A percentile compares a stretch with the other conserved stretches of the same genome.
Conservation (phyloP, 208 protist species). For the Acanthamoeba castellanii region DNA sequence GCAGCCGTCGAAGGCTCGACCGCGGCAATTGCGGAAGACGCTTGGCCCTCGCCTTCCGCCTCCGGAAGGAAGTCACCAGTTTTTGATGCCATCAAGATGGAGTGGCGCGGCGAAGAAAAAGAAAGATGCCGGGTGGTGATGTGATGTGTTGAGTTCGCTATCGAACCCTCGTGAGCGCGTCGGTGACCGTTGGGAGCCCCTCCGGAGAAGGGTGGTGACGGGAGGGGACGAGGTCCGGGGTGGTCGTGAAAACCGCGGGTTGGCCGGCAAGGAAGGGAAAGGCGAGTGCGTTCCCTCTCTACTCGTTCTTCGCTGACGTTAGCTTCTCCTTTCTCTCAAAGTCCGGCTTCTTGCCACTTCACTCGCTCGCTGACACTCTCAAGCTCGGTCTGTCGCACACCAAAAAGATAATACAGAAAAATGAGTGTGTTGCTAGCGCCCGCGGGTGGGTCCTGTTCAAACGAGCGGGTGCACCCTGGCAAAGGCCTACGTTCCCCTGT, state of each 20-base stretch:
- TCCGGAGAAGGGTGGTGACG: slow-evolving; percentile 1
- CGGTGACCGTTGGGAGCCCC: not conserved
- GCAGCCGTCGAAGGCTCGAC: not conserved
- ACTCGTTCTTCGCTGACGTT: not conserved
- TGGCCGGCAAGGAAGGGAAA: slow-evolving; percentile 1
- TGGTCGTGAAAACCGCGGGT: not conserved
- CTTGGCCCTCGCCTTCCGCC: not conserved
- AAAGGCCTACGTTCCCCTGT: not conserved
- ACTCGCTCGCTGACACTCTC: not conserved
- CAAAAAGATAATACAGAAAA: slow-evolving; percentile 7
- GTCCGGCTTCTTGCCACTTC: not conserved
- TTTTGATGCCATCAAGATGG: not conserved
- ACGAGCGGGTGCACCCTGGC: not conserved
- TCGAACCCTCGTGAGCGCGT: not conserved
- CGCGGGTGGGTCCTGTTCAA: not conserved
- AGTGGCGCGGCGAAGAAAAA: not conserved
- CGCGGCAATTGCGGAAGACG: not conserved
- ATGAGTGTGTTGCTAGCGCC: not conserved
- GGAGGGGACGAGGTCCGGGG: not conserved
- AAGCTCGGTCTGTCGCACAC: not conserved
- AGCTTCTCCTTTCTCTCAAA: not conserved
- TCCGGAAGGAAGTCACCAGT: not conserved
- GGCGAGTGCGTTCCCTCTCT: not conserved
- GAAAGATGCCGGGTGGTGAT: not conserved
- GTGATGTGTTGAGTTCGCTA: not conserved